Conservation (phyloP, 345 rosid genomes). For the Mallotus nudiflorus region DNA sequence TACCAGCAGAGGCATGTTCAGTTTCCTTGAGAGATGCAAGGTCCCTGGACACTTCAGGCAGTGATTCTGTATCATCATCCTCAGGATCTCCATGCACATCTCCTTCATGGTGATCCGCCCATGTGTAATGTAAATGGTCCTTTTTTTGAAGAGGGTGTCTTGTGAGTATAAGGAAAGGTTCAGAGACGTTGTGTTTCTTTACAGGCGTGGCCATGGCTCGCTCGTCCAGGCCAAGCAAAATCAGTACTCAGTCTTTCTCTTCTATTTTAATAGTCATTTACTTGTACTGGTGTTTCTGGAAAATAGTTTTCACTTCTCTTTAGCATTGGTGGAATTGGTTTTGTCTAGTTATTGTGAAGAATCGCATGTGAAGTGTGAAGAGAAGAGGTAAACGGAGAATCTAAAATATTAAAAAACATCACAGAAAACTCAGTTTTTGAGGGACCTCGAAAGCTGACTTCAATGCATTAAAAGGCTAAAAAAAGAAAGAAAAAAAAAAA, state of each 20-base stretch:
- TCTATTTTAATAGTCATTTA: slow-evolving; percentile 12
- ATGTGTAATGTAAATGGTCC: background rate
- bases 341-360: slow-evolving; percentile 1
- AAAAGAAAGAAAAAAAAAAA: slow-evolving; percentile 4
- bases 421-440: slow-evolving; percentile 35
- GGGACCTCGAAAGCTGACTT: slow-evolving; percentile 34
- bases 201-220: slow-evolving; percentile 33
- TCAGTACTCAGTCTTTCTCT: background rate
- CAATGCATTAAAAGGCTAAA: slow-evolving; percentile 30
- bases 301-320: background rate
- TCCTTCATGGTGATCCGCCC: slow-evolving; percentile 93
- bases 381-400: background rate
- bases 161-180: slow-evolving; percentile 25
- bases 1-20: slow-evolving; percentile 73
- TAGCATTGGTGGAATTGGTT: slow-evolving; percentile 5
- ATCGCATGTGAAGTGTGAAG: slow-evolving; percentile 37
- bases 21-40: slow-evolving; percentile 59
- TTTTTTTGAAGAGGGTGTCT: background rate
- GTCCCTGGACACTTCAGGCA: slow-evolving; percentile 53
- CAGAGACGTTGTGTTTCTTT: background rate
- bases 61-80: slow-evolving; percentile 67
- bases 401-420: background rate
- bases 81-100: slow-evolving; percentile 72
- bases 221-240: slow-evolving; percentile 22
- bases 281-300: slow-evolving; percentile 24